Conservation (phyloP, 1,139 yeast genomes). For the Pichia cactophila region DNA sequence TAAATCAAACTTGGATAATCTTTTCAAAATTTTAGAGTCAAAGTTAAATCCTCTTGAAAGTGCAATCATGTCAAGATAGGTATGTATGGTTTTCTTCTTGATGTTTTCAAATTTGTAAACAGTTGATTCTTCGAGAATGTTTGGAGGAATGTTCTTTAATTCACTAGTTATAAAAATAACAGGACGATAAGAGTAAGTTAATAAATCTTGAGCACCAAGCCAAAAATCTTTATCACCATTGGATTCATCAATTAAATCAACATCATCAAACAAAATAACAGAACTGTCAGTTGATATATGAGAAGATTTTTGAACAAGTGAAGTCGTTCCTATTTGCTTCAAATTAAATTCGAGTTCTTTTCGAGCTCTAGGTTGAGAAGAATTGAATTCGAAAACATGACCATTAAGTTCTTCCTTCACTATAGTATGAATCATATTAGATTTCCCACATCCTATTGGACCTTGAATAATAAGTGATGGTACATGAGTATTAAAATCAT, state of each 20-base stretch:
- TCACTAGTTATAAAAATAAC: constrained; percentile 69
- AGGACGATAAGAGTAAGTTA: constrained; percentile 68
- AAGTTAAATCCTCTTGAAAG: constrained; percentile 20
- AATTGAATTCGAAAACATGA: constrained; percentile 74
- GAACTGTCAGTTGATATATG: constrained; percentile 8
- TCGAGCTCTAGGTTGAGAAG: constrained; percentile 64
- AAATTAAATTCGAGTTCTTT: constrained; percentile 60
- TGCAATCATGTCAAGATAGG: constrained; percentile 24
- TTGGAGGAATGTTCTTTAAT: constrained; percentile 44
- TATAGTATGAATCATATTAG: constrained; percentile 64
- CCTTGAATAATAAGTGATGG: constrained; percentile 70
- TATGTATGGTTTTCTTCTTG: constrained; percentile 1
- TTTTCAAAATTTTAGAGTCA: constrained; percentile 14
- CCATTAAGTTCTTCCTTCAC: constrained; percentile 53
- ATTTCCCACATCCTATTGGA: constrained; percentile 70
- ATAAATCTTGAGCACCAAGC: constrained; percentile 58
- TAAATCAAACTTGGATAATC: constrained; percentile 16
- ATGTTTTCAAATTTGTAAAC: constrained; percentile 19
- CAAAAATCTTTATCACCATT: constrained; percentile 66
- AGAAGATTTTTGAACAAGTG: constrained; percentile 39
- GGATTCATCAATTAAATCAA: constrained; percentile 72
- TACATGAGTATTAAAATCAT: constrained; percentile 28
- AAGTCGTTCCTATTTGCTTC: constrained; percentile 79
- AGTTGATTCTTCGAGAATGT: constrained; percentile 35
- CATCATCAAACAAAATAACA: constrained; percentile 75